phyloP scores from a whole-genome alignment of 164 flowering plant genomes.

The Dillenia suffruticosa region DNA sequence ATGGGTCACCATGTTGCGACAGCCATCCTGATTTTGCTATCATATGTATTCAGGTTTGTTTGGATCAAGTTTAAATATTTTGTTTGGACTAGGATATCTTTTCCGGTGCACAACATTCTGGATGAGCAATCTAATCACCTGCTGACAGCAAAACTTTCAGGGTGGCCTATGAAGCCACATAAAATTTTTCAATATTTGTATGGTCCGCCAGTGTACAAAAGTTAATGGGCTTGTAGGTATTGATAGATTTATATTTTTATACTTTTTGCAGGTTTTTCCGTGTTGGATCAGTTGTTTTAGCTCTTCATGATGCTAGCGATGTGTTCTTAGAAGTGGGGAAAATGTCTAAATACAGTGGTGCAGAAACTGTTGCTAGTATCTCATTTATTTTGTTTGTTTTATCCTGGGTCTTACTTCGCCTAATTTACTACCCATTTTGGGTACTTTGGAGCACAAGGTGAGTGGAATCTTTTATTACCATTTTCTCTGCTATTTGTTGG shows the following conservation, averaged over 20 bases:
- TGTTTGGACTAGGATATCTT: no score
- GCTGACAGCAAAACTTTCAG: no score
- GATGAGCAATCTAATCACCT: no score
- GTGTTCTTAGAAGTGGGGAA: slow-evolving; percentile 87
- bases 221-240: no score
- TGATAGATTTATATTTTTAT: neutral
- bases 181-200: no score
- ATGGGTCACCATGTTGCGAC: slow-evolving; percentile 94
- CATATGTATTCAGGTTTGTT: slow-evolving; percentile 72
- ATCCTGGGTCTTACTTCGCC: slow-evolving; percentile 82
- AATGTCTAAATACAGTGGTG: slow-evolving; percentile 90
- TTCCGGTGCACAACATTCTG: no score
- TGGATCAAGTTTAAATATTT: neutral
- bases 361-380: slow-evolving; percentile 63
- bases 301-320: slow-evolving; percentile 97
- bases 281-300: slow-evolving; percentile 86
- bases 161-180: no score
- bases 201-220: no score
- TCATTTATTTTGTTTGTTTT: slow-evolving; percentile 71
- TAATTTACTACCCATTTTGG: slow-evolving; percentile 86
- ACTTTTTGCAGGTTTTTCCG: slow-evolving; percentile 73
- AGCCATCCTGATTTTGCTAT: slow-evolving; percentile 63
- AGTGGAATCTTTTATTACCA: slow-evolving; percentile 7
- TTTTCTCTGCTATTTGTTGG: neutral
- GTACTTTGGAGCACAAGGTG: slow-evolving; percentile 91